Evolutionary conservation across 2,329 filamentous ascomycete genomes (phyloP), one percentile per base, ranked within the genome.

Genomic region (Fusarium sp.): DNA sequence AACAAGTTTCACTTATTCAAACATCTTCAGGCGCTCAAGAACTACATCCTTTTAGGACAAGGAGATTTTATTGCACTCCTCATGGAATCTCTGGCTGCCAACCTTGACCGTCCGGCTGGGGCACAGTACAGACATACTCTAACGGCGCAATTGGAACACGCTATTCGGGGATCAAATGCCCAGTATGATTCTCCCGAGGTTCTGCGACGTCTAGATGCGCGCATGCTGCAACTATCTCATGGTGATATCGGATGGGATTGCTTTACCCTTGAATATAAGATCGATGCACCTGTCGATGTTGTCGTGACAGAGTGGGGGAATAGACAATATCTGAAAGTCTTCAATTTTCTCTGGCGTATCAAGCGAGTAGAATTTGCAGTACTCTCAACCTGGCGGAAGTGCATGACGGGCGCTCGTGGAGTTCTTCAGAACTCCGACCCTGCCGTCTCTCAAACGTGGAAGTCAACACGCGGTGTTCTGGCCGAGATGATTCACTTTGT

Each of bases 401-500:
- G 93, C 82, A 98, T 98, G 91, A 99, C 96, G 0, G 96, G 96
- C 48, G 91, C 95, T 7, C 89, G 96, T 67, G 94, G 95, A n/a
- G 94, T 98, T 2, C 88, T 99, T 11, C 92, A 93, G 69, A 92
- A 89, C 37, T 88, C 93, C 7, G 91, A 94, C 55, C 80, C 83
- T 7, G 88, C 89, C 68, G 90, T 97, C 29, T 89, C 89, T 33
- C 85, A 91, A 66, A 93, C 95, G 58, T 99, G 96, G 96, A 98
- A 97, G 80, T 90, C 88, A 19, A 97, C 95, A 9, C 89, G 95
- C 63, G 96, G 95, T 65, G 91, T 92, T 23, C 90, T 98, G 41
- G 95, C 95, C 18, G 97, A 99, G 82, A 99, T 99, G 96, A 94
- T 98, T 21, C 97, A 99, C 81, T 98, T 99, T 79, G 92, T 98